Evolutionary conservation across 1,139 yeast genomes (phyloP).

Genomic region (Geotrichum bryndzae): DNA sequence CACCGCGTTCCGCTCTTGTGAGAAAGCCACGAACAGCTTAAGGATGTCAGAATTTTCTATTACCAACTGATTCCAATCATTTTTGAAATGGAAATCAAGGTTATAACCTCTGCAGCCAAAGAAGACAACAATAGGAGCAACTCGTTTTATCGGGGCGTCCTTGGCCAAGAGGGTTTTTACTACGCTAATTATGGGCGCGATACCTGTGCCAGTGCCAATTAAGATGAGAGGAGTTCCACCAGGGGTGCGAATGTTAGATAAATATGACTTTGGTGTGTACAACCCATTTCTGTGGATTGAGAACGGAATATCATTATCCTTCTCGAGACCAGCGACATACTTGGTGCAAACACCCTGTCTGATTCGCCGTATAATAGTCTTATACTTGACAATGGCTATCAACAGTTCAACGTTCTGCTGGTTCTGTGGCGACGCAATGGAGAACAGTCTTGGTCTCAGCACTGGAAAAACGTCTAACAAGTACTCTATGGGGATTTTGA

Average conservation of each 20-base stretch:
- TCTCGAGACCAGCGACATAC: constrained; percentile 53
- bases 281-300: constrained; percentile 41
- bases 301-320: constrained; percentile 49
- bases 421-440: constrained; percentile 57
- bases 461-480: constrained; percentile 71
- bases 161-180: constrained; percentile 7
- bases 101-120: constrained; percentile 67
- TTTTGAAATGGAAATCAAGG: constrained; percentile 63
- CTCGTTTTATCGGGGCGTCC: constrained; percentile 6
- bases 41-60: neutral
- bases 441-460: constrained; percentile 74
- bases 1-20: constrained; percentile 5
- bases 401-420: constrained; percentile 48
- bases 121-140: constrained; percentile 41
- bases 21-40: constrained; percentile 15
- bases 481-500: constrained; percentile 67
- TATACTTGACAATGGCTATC: constrained; percentile 80
- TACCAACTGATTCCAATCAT: constrained; percentile 42
- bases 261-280: constrained; percentile 26
- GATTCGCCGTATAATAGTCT: constrained; percentile 67
- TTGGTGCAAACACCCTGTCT: constrained; percentile 81
- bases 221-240: constrained; percentile 52
- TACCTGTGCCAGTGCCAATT: constrained; percentile 88
- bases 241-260: constrained; percentile 24
- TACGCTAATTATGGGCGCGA: constrained; percentile 61